These are phyloP conservation scores for Ophiobolus disseminans DNA, from an alignment of 2,329 filamentous ascomycete genomes.

Conservation along the genomic window DNA sequence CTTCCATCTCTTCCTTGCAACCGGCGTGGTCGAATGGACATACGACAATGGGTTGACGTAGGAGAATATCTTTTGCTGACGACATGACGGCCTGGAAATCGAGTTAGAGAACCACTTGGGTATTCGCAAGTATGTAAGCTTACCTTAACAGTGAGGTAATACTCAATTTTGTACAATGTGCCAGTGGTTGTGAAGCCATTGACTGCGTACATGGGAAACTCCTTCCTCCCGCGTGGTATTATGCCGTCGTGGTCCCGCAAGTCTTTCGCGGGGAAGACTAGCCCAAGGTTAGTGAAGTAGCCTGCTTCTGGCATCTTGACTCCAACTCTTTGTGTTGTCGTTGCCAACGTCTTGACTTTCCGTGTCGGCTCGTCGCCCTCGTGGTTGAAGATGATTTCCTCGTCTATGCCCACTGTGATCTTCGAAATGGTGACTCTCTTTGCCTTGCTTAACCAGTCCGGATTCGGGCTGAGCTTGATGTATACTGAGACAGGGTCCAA, in stretches of 20 bases:
- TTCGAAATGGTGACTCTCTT: constrained; percentile 92
- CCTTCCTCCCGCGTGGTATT: constrained; percentile 80
- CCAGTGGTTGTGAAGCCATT: constrained; percentile 92
- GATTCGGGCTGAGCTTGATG: constrained; percentile 90
- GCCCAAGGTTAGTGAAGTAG: constrained; percentile 88
- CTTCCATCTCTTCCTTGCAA: constrained; percentile 98
- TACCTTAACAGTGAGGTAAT: constrained; percentile 94
- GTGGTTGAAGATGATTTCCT: constrained; percentile 98
- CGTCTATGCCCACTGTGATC: constrained; percentile 91
- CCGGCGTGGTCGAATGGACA: constrained; percentile 94
- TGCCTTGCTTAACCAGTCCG: constrained; percentile 88
- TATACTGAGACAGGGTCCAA: constrained; percentile 95
- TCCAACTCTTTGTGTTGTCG: constrained; percentile 80
- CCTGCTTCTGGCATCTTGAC: constrained; percentile 88
- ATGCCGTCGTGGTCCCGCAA: constrained; percentile 86
- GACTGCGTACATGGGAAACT: constrained; percentile 88
- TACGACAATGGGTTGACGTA: constrained; percentile 93
- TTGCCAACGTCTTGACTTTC: constrained; percentile 85
- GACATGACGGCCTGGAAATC: constrained; percentile 79
- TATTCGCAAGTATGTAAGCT: background rate
- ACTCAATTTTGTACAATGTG: constrained; percentile 97
- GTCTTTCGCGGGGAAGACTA: constrained; percentile 91
- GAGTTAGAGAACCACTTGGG: constrained; percentile 15
- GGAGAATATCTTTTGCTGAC: constrained; percentile 83
- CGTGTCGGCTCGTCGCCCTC: constrained; percentile 94